Percentiles rank a stretch among this genome's conserved stretches.
These are phyloP conservation scores for Leucocoprinus birnbaumii DNA, from an alignment of 768 basidiomycete genomes.

Conservation along the genomic window DNA sequence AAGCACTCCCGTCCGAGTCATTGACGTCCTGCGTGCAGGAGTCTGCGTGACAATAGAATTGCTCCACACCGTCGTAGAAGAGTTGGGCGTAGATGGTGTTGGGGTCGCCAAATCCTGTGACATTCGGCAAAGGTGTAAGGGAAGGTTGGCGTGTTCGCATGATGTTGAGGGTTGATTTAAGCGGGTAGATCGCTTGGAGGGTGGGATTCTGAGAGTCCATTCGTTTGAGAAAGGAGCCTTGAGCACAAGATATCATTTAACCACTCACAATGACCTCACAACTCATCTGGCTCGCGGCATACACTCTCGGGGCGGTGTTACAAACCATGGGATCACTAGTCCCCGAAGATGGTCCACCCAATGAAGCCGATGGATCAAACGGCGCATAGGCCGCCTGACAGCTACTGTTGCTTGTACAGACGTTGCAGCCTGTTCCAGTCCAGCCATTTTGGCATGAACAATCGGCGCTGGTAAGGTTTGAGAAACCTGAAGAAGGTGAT, in stretches of 20 bases:
- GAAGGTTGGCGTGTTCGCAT: constrained; percentile 69
- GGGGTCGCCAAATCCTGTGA: constrained; percentile 52
- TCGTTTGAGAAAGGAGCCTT: neutral
- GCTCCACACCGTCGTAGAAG: constrained; percentile 79
- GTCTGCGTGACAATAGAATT: constrained; percentile 81
- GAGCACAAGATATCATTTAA: neutral
- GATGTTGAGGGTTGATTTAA: constrained; percentile 72
- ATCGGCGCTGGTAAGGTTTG: constrained; percentile 63
- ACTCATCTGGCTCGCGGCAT: constrained; percentile 78
- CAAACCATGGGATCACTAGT: constrained; percentile 72
- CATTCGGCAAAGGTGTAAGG: constrained; percentile 65
- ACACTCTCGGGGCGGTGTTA: constrained; percentile 67
- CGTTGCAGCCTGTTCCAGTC: constrained; percentile 78
- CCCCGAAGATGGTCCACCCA: constrained; percentile 22
- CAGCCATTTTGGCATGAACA: constrained; percentile 77
- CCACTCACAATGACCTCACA: constrained; percentile 77
- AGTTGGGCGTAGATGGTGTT: constrained; percentile 65
- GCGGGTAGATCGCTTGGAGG: constrained; percentile 71
- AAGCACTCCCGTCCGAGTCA: constrained; percentile 33
- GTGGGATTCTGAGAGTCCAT: constrained; percentile 67
- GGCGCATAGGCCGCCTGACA: constrained; percentile 63
- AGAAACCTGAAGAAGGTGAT: constrained; percentile 39
- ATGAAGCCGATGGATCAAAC: constrained; percentile 24
- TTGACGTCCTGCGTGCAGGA: constrained; percentile 62
- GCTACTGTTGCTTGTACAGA: constrained; percentile 64